Evolutionary conservation across 2,329 filamentous ascomycete genomes (phyloP).

Genomic region (Beauveria rudraprayagi): DNA sequence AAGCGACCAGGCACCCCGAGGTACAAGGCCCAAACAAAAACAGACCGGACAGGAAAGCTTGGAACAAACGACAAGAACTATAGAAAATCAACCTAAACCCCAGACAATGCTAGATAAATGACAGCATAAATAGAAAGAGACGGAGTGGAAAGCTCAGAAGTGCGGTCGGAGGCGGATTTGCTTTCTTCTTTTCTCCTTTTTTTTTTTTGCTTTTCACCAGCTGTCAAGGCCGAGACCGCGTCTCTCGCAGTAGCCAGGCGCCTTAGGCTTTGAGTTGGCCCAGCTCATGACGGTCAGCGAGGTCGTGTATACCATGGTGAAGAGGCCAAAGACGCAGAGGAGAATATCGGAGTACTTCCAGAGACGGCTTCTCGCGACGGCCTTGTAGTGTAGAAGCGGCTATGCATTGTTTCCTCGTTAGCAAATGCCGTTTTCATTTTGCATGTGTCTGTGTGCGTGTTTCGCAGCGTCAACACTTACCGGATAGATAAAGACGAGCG

Average conservation of each 20-base stretch:
- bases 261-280: conserved; percentile 50
- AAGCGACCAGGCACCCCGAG: not conserved
- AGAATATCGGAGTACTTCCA: conserved; percentile 65
- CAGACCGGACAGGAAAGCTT: not conserved
- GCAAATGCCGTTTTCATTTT: conserved; percentile 8
- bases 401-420: conserved; percentile 34
- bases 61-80: not conserved
- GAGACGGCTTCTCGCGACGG: conserved; percentile 59
- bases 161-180: not conserved
- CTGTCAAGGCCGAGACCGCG: conserved; percentile 15
- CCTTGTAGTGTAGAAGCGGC: conserved; percentile 84
- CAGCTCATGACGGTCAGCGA: conserved; percentile 79
- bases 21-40: not conserved
- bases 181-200: no score
- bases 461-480: conserved; percentile 45
- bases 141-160: not conserved
- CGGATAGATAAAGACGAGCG: conserved; percentile 94
- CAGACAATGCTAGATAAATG: conserved; percentile 8
- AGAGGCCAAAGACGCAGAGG: conserved; percentile 72
- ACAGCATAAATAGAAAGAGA: not conserved
- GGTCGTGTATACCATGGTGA: conserved; percentile 91
- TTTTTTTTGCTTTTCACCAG: not conserved
- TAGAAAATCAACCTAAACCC: conserved; percentile 7
- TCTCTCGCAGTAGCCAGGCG: conserved; percentile 48
- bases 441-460: not conserved